Evolutionary conservation across 176 grass and related monocot species (phyloP).

Genomic region (Aegilops umbellulata): DNA sequence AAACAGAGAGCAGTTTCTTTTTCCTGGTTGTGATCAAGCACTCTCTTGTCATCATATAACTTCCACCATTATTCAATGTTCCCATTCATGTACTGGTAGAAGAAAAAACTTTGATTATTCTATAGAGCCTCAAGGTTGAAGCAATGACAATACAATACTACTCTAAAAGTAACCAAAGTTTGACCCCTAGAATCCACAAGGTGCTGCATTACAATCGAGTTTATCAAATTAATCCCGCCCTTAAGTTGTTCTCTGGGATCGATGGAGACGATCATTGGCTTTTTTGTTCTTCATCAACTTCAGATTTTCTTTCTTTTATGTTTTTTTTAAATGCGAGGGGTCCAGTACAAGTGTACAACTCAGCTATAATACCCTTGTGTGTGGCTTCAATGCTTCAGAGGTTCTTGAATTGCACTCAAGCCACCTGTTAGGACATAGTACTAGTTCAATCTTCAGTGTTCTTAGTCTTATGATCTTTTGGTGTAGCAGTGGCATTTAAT

Average conservation of each 20-base stretch:
- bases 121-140: slow-evolving; percentile 4
- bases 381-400: neutral
- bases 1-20: neutral
- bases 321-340: neutral
- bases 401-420: slow-evolving; percentile 6
- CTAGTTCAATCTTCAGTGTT: neutral
- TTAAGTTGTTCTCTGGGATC: neutral
- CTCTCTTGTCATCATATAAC: neutral
- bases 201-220: neutral
- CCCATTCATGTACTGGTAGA: neutral
- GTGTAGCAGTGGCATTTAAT: neutral
- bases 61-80: neutral
- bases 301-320: neutral
- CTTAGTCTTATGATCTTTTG: neutral
- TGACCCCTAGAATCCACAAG: neutral
- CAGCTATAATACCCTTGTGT: neutral
- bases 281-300: neutral
- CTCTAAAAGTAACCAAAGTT: neutral
- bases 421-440: neutral
- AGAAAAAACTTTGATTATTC: neutral
- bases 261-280: neutral
- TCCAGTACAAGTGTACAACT: neutral
- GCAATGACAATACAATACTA: neutral
- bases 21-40: slow-evolving; percentile 18
- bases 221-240: neutral